Evolutionary conservation across 2,329 filamentous ascomycete genomes (phyloP).

Genomic region (Ceratocystis huliohia): DNA sequence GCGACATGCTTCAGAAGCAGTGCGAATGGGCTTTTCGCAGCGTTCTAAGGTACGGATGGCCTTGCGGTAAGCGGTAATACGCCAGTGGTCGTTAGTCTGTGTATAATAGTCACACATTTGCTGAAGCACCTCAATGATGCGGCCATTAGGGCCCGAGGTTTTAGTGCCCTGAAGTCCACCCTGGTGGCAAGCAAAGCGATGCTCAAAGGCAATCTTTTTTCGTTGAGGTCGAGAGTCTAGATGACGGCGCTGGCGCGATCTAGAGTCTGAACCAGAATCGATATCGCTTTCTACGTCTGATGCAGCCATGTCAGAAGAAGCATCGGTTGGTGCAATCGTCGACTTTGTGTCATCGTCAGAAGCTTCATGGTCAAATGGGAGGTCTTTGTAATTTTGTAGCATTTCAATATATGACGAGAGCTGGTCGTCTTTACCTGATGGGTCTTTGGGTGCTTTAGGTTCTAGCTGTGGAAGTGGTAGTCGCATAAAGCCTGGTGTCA

Average conservation of each 20-base stretch:
- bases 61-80: conserved; percentile 61
- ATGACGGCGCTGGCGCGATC: conserved; percentile 18
- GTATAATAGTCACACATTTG: conserved; percentile 70
- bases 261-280: background rate
- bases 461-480: background rate
- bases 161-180: conserved; percentile 36
- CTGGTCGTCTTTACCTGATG: conserved; percentile 34
- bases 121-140: conserved; percentile 64
- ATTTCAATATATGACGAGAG: conserved; percentile 53
- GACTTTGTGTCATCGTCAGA: conserved; percentile 29
- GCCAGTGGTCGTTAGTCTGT: conserved; percentile 64
- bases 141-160: conserved; percentile 53
- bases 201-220: conserved; percentile 32
- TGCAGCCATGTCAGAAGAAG: background rate
- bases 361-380: conserved; percentile 43
- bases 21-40: conserved; percentile 50
- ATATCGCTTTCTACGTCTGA: background rate
- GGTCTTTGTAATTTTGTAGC: conserved; percentile 45
- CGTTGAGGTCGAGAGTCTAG: conserved; percentile 21
- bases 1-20: conserved; percentile 52
- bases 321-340: background rate
- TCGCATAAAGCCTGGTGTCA: background rate
- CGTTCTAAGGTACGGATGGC: conserved; percentile 60
- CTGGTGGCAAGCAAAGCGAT: conserved; percentile 43
- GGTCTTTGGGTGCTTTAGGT: conserved; percentile 19